Percentiles rank a stretch among this genome's conserved stretches.
These are phyloP conservation scores for Fusarium tricinctum DNA, from an alignment of 2,329 filamentous ascomycete species.

Conservation along the genomic window DNA sequence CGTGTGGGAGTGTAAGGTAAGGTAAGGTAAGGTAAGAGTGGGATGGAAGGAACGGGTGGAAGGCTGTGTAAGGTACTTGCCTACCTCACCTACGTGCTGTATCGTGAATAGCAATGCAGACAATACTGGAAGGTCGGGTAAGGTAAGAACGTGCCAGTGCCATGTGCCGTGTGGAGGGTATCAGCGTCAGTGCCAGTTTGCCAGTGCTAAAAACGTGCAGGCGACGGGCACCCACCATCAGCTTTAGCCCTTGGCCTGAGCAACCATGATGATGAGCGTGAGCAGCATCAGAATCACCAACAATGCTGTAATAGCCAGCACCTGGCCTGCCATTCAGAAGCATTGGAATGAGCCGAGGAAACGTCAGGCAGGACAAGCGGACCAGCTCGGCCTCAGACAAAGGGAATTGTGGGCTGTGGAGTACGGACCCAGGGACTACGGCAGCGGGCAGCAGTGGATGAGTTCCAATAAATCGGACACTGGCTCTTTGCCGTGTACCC, in stretches of 20 bases:
- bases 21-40: slow-evolving; percentile 12
- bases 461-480: slow-evolving; percentile 42
- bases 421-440: slow-evolving; percentile 45
- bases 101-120: slow-evolving; percentile 15
- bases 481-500: slow-evolving; percentile 43
- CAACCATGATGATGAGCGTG: background rate
- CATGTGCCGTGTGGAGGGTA: slow-evolving; percentile 31
- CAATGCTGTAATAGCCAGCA: slow-evolving; percentile 11
- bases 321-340: slow-evolving; percentile 30
- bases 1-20: slow-evolving; percentile 40
- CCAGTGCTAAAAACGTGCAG: slow-evolving; percentile 35
- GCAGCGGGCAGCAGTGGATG: slow-evolving; percentile 42
- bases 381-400: slow-evolving; percentile 35
- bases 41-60: slow-evolving; percentile 39
- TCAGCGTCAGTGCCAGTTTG: slow-evolving; percentile 32
- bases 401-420: slow-evolving; percentile 41
- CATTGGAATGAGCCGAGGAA: slow-evolving; percentile 39
- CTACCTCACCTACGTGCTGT: slow-evolving; percentile 18
- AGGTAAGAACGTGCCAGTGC: slow-evolving; percentile 34
- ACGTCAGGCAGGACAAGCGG: slow-evolving; percentile 32
- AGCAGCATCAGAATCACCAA: slow-evolving; percentile 31
- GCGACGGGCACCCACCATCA: slow-evolving; percentile 34
- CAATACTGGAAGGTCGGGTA: slow-evolving; percentile 4
- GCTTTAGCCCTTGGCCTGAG: slow-evolving; percentile 8
- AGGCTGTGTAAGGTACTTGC: slow-evolving; percentile 42